phyloP scores from a whole-genome alignment of 2,329 filamentous ascomycete species.

The Neophaeococcomyces mojaviensis region DNA sequence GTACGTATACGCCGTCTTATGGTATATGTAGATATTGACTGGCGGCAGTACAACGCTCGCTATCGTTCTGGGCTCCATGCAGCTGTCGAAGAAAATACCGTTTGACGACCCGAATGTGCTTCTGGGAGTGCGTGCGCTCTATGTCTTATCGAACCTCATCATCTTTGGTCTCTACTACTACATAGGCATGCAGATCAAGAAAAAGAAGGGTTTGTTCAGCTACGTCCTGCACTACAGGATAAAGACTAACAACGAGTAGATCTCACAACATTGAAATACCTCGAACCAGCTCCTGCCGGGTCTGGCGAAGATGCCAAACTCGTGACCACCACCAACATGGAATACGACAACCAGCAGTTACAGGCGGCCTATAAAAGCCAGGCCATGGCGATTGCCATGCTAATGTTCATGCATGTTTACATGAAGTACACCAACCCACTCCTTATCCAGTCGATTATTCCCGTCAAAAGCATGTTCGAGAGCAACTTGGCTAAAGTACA shows the following conservation, averaged over 20 bases:
- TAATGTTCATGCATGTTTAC: constrained; percentile 97
- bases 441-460: constrained; percentile 96
- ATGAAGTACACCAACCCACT: constrained; percentile 99
- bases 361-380: constrained; percentile 80
- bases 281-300: constrained; percentile 88
- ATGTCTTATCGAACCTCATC: constrained; percentile 68
- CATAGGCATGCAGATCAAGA: constrained; percentile 76
- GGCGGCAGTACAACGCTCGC: constrained; percentile 82
- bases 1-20: constrained; percentile 3
- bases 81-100: constrained; percentile 91
- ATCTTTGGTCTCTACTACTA: constrained; percentile 81
- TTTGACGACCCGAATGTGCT: constrained; percentile 79
- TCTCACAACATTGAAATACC: constrained; percentile 95
- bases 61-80: constrained; percentile 87
- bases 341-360: constrained; percentile 85
- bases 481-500: constrained; percentile 95
- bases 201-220: constrained; percentile 76
- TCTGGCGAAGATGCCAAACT: constrained; percentile 91
- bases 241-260: constrained; percentile 47
- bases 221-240: not conserved
- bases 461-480: constrained; percentile 91
- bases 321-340: constrained; percentile 81
- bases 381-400: constrained; percentile 95
- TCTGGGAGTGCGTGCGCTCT: constrained; percentile 56
- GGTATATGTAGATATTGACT: too few species aligned